Evolutionary conservation across 2,329 filamentous ascomycete species (phyloP), one percentile per base, ranked within the genome.

Genomic region (Alternaria longipes): DNA sequence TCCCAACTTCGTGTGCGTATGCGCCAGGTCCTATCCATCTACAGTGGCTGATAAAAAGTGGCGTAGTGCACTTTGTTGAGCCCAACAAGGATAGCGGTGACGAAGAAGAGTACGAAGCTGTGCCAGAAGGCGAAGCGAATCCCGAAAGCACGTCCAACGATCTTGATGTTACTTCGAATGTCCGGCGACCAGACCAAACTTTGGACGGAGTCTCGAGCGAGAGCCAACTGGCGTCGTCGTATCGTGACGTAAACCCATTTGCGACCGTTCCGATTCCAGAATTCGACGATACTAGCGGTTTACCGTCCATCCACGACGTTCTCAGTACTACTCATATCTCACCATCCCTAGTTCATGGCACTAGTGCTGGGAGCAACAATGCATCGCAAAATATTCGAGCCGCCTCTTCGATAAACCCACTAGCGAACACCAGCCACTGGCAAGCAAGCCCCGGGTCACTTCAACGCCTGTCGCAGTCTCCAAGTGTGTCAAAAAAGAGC

Each of bases 11-110:
- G 24, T 65, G 73, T 75, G 60, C 49, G 69, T 66, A 40, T 30
- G 22, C 5, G 32, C 9, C 5, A 6, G 24, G 8, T 28, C 11
- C 26, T n/a, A 18, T 12, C 20, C 11, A 46, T 14, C 30, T 14
- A 52, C 8, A 14, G 51, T 47, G 14, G 22, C 30, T 32, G 41
- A 44, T 44, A 28, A 38, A 26, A 24, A 4, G 30, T 30, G 54
- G 41, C 22, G 24, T 18, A 74, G 72, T 75, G 65, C 71, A 67
- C 28, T 75, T 75, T 46, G 53, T 74, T n/a, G 52, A 69, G 16
- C 69, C 70, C 11, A 75, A 75, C 30, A 73, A 67, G 16, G 70
- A 73, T n/a, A 49, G 46, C 22, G 68, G 62, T 14, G 68, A 73
- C 30, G 69, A 71, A 26, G 69, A 69, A 18, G 53, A 51, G 32